These are phyloP conservation scores for Trichoderma sp. DNA, from an alignment of 2,329 filamentous ascomycete genomes.

Conservation along the genomic window DNA sequence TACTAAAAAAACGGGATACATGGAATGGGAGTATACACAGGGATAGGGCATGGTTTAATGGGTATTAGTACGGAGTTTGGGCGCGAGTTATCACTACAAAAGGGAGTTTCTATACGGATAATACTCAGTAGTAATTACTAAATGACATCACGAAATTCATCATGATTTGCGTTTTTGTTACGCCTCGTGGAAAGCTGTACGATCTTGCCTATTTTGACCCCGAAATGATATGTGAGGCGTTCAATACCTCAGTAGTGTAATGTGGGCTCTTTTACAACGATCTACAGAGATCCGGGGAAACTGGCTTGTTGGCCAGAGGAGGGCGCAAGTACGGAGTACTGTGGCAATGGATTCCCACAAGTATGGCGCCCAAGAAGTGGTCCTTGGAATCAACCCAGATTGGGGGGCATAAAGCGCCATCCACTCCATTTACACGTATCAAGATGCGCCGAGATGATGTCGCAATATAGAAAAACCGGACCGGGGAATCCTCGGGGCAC, in stretches of 20 bases:
- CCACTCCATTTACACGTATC: background rate
- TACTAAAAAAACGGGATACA: background rate
- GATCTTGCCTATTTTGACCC: background rate
- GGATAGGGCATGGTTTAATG: background rate
- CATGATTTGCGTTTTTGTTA: background rate
- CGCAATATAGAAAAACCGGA: background rate
- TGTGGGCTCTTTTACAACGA: background rate
- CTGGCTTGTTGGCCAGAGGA: background rate
- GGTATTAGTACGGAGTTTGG: background rate
- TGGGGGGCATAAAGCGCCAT: background rate
- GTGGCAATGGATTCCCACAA: background rate
- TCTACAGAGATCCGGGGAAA: background rate
- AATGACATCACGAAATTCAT: conserved; percentile 18
- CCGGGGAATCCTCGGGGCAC: background rate
- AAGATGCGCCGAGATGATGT: background rate
- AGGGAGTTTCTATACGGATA: background rate
- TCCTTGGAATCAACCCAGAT: background rate
- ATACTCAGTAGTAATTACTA: background rate
- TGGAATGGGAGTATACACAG: background rate
- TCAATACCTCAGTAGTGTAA: background rate
- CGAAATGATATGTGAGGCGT: background rate
- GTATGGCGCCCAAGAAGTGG: background rate
- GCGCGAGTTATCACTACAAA: background rate
- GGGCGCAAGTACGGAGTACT: background rate
- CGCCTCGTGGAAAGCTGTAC: background rate